A percentile compares a stretch with the other conserved stretches of the same genome.
Conservation (phyloP, 805 yeast species). For the Cyberlindnera petersonii region DNA sequence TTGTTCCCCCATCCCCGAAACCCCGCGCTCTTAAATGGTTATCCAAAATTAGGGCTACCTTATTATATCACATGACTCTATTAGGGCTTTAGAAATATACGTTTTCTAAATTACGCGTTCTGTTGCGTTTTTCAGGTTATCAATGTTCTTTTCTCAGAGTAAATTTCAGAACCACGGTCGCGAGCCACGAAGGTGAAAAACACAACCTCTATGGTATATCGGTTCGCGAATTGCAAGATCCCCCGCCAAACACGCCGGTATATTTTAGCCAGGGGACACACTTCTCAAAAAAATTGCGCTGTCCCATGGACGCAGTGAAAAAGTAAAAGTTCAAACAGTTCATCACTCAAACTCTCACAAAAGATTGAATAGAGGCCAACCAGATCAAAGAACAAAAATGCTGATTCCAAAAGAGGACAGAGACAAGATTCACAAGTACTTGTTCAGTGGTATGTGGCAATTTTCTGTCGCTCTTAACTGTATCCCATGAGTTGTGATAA, state of each 20-base stretch:
- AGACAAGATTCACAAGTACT: slow-evolving; percentile 98
- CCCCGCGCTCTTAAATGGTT: too few species aligned
- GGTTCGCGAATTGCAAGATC: too few species aligned
- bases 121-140: not conserved
- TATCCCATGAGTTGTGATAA: not conserved
- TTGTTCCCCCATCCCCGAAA: too few species aligned
- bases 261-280: slow-evolving; percentile 24
- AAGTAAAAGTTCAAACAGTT: slow-evolving; percentile 22
- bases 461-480: not conserved
- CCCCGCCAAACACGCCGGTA: too few species aligned
- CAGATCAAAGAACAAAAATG: slow-evolving; percentile 48
- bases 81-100: not conserved
- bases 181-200: too few species aligned
- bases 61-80: not conserved
- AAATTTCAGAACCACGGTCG: not conserved
- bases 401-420: slow-evolving; percentile 99
- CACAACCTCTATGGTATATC: too few species aligned
- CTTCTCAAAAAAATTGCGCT: slow-evolving; percentile 10
- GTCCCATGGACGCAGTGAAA: slow-evolving; percentile 22
- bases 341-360: slow-evolving; percentile 8
- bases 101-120: not conserved
- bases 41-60: not conserved
- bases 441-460: slow-evolving; percentile 86
- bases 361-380: slow-evolving; percentile 5
- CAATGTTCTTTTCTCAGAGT: not conserved